Evolutionary conservation across 164 flowering plant species (phyloP).

Genomic region (Houttuynia cordata): DNA sequence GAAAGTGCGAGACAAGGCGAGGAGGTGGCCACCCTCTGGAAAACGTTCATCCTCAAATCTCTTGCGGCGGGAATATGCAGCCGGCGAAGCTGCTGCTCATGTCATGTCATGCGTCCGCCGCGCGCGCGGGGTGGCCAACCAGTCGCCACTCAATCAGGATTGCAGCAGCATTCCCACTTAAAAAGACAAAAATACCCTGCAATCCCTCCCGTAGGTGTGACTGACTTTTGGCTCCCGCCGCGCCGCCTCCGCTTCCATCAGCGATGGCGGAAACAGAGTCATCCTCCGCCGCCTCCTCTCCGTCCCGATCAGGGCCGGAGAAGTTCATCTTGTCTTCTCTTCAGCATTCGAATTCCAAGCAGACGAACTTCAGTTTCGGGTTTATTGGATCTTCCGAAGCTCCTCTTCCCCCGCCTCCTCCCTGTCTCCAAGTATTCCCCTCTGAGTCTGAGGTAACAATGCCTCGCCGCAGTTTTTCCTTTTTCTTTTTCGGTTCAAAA

Average conservation of each 20-base stretch:
- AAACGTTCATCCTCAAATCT: background rate
- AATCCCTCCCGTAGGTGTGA: too few relatives aligned
- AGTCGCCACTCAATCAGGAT: too few relatives aligned
- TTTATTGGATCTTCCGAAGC: slow-evolving; percentile 30
- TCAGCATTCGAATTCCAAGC: background rate
- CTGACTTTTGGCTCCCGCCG: too few relatives aligned
- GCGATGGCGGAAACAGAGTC: too few relatives aligned
- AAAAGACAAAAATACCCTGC: too few relatives aligned
- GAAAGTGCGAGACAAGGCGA: background rate
- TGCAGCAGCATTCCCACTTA: too few relatives aligned
- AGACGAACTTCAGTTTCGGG: slow-evolving; percentile 19
- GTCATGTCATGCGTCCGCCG: too few relatives aligned
- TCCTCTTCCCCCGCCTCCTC: slow-evolving; percentile 59
- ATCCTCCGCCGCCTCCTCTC: too few relatives aligned
- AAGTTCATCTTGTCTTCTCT: background rate
- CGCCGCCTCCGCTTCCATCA: too few relatives aligned
- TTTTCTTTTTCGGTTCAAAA: background rate
- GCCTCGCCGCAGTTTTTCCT: background rate
- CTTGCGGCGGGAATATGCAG: too few relatives aligned
- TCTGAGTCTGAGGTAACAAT: slow-evolving; percentile 53
- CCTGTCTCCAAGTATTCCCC: slow-evolving; percentile 52
- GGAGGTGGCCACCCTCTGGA: background rate
- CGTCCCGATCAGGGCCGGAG: background rate
- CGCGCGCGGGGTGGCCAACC: too few relatives aligned
- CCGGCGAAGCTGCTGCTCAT: too few relatives aligned